Percentiles rank a stretch among this genome's conserved stretches.
phyloP scores from a whole-genome alignment of 176 grass and related monocot species.

The Oryza longistaminata region DNA sequence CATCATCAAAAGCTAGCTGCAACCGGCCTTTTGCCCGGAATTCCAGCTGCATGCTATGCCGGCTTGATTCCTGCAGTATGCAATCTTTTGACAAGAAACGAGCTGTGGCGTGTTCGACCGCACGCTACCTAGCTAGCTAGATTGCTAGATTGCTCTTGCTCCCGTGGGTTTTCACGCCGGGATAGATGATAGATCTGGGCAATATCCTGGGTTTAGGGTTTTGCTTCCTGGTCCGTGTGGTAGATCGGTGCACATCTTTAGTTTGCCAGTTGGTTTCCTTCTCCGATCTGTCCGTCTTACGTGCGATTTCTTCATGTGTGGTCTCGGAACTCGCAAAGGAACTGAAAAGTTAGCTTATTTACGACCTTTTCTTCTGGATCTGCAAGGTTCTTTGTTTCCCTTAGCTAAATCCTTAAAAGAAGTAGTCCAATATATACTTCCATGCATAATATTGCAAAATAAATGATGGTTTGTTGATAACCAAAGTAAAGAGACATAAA shows the following conservation, averaged over 20 bases:
- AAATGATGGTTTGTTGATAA: background rate
- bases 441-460: background rate
- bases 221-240: background rate
- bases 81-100: background rate
- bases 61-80: background rate
- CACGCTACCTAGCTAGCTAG: background rate
- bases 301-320: background rate
- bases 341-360: background rate
- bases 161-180: background rate
- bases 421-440: background rate
- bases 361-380: background rate
- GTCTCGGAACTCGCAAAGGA: background rate
- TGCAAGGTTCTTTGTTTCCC: background rate
- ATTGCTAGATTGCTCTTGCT: background rate
- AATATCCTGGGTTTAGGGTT: conserved; percentile 37
- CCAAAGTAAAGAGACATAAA: background rate
- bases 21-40: no score
- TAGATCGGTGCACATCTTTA: background rate
- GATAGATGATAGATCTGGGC: background rate
- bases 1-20: background rate
- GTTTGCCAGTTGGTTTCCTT: background rate
- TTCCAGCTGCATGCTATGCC: no score
- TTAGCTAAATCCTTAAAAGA: background rate
- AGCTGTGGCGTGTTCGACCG: background rate
- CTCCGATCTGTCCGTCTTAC: background rate